A percentile compares a stretch with the other conserved stretches of the same genome.
Conservation (phyloP, 2,329 filamentous ascomycete genomes). For the Xylaria sp. region DNA sequence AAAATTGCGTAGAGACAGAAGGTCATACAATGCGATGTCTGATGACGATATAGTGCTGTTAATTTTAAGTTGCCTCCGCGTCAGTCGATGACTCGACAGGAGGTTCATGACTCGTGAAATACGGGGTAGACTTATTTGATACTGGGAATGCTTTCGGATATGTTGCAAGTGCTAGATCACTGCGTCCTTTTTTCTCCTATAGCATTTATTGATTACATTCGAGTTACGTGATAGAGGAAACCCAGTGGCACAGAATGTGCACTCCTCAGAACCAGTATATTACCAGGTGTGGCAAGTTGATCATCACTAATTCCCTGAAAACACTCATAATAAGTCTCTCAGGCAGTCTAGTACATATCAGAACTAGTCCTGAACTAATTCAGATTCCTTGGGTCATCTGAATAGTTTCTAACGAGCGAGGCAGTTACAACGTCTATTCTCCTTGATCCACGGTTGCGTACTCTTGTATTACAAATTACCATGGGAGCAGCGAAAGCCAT, state of each 20-base stretch:
- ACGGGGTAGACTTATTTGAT: neutral
- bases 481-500: neutral
- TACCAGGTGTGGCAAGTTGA: neutral
- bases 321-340: no score
- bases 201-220: conserved; percentile 4
- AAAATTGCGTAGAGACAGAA: no score
- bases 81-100: conserved; percentile 21
- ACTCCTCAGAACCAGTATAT: neutral
- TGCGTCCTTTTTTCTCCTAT: neutral
- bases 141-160: neutral
- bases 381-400: neutral
- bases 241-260: neutral
- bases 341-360: neutral
- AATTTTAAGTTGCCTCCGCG: conserved; percentile 9
- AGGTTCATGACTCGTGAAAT: conserved; percentile 23
- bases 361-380: neutral
- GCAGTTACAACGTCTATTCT: neutral
- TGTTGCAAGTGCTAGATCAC: neutral
- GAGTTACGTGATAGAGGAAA: neutral
- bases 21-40: neutral
- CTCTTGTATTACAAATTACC: neutral
- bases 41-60: conserved; percentile 21
- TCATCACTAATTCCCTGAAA: neutral
- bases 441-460: neutral
- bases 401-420: neutral